phyloP scores from a whole-genome alignment of 305 asterid species.

The Plantago lanceolata region DNA sequence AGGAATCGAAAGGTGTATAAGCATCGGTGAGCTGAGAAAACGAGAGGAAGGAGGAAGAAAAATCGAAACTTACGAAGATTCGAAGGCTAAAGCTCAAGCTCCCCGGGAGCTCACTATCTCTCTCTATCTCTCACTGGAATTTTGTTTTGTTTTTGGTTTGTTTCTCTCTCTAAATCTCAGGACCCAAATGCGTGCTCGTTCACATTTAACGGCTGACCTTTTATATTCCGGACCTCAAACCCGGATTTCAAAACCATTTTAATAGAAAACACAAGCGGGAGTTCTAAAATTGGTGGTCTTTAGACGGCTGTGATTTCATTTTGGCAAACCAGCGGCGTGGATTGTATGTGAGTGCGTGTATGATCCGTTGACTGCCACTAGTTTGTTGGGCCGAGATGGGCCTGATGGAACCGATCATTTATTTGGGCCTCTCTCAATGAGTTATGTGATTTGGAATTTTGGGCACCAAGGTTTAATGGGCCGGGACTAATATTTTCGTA shows the following conservation, averaged over 20 bases:
- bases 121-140: background rate
- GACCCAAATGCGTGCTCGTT: constrained; percentile 14
- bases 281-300: constrained; percentile 23
- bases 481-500: no score
- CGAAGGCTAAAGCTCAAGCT: constrained; percentile 14
- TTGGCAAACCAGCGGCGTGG: no score
- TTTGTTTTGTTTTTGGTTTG: constrained; percentile 1
- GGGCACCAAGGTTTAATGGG: no score
- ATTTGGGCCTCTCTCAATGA: background rate
- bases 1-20: constrained; percentile 4
- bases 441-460: no score
- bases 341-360: no score
- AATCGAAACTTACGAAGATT: constrained; percentile 31
- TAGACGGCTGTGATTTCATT: constrained; percentile 31
- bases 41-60: background rate
- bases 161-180: constrained; percentile 12
- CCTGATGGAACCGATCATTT: no score
- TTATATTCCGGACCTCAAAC: constrained; percentile 66
- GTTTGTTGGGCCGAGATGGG: background rate
- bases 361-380: background rate
- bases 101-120: constrained; percentile 24
- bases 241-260: constrained; percentile 56
- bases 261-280: constrained; percentile 57
- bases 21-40: constrained; percentile 9
- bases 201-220: constrained; percentile 21